A percentile compares a stretch with the other conserved stretches of the same genome.
Conservation (phyloP, 257 asterid genomes). For the Nicotiana obtusifolia region DNA sequence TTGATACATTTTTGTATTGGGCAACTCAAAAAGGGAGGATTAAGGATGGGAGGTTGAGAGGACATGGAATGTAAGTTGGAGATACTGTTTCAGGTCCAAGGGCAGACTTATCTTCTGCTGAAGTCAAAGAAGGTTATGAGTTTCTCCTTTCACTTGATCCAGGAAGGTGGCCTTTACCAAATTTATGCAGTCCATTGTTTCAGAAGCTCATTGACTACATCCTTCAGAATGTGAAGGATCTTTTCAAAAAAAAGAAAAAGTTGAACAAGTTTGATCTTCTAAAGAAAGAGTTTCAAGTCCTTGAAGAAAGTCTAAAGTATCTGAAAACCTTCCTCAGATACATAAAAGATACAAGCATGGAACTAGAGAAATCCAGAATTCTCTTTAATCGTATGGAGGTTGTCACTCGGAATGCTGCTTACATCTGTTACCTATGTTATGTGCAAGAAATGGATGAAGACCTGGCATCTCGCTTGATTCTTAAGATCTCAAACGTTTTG, state of each 20-base stretch:
- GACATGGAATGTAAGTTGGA: background rate
- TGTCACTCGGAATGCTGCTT: background rate
- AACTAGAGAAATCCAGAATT: background rate
- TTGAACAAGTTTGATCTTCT: background rate
- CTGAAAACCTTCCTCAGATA: background rate
- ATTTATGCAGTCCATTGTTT: background rate
- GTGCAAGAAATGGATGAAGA: background rate
- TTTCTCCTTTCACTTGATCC: slow-evolving; percentile 1
- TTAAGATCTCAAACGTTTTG: background rate
- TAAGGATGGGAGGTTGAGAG: background rate
- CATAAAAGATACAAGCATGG: background rate
- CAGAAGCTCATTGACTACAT: no score
- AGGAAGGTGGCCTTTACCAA: background rate
- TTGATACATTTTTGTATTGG: background rate
- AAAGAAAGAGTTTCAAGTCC: background rate
- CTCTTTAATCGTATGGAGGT: background rate
- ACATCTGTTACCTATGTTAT: background rate
- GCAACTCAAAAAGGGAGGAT: background rate
- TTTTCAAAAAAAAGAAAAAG: background rate
- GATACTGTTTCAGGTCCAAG: background rate
- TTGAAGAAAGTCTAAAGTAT: background rate
- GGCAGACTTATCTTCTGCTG: background rate
- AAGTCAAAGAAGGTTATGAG: slow-evolving; percentile 3
- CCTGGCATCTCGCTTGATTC: background rate
- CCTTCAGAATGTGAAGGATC: background rate